Conservation (phyloP, 108 stramenopile genomes). For the Pseudonitzschia pungens region DNA sequence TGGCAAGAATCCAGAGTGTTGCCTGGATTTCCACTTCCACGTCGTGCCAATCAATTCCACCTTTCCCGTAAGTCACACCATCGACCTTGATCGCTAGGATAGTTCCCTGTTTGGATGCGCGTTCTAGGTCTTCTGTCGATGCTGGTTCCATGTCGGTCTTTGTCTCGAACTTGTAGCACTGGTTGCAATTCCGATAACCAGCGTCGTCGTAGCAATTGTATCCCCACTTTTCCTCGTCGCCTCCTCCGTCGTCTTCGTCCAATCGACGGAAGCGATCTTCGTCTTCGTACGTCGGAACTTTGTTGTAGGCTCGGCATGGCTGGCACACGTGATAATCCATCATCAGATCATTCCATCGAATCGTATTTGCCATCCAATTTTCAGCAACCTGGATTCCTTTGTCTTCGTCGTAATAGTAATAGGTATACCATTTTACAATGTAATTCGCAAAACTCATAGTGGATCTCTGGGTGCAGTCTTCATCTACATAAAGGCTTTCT, state of each 20-base stretch:
- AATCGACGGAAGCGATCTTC: not conserved
- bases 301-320: constrained; percentile 42
- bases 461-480: constrained; percentile 17
- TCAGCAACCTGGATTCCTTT: constrained; percentile 8
- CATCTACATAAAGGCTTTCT: constrained; percentile 40
- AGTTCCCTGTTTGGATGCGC: constrained; percentile 11
- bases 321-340: constrained; percentile 44
- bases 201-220: constrained; percentile 51
- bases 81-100: constrained; percentile 11
- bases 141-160: constrained; percentile 18
- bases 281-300: constrained; percentile 1
- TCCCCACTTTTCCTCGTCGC: constrained; percentile 7
- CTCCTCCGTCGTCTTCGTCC: not conserved
- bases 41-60: constrained; percentile 14
- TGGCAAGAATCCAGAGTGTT: not conserved
- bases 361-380: constrained; percentile 5
- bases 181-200: constrained; percentile 42
- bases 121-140: constrained; percentile 11
- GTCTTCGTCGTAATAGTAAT: constrained; percentile 6
- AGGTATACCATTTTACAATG: constrained; percentile 5
- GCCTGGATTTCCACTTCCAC: not conserved
- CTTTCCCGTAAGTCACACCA: constrained; percentile 8
- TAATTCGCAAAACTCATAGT: constrained; percentile 21
- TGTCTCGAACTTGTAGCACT: constrained; percentile 22
- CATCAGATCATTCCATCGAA: constrained; percentile 34